A percentile compares a stretch with the other conserved stretches of the same genome.
phyloP scores from a whole-genome alignment of 192 early-diverging fungal genomes.

The Borealophlyctis nickersoniae region DNA sequence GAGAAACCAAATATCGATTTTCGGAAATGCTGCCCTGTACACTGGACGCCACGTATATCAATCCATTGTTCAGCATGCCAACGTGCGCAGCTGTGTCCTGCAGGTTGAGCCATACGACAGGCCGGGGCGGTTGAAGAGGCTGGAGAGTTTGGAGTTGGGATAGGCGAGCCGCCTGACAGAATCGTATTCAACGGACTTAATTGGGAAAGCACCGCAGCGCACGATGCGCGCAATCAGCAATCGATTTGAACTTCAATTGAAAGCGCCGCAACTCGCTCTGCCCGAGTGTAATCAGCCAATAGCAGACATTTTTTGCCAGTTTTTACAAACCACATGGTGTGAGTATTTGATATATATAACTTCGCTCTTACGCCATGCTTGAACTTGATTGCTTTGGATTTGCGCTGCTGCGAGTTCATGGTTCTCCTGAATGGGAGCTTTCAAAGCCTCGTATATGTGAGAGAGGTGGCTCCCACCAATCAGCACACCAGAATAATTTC shows the following conservation, averaged over 20 bases:
- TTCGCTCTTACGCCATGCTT: background rate
- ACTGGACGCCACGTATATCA: no score
- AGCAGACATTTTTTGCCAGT: no score
- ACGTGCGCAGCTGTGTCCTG: no score
- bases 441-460: background rate
- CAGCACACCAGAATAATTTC: background rate
- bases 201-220: background rate
- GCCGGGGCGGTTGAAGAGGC: no score
- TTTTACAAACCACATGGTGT: background rate
- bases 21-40: no score
- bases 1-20: no score
- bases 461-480: background rate
- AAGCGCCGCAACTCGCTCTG: background rate
- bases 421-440: conserved; percentile 1
- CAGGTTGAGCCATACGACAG: no score
- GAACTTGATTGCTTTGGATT: background rate
- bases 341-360: background rate
- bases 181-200: background rate
- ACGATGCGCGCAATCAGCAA: background rate
- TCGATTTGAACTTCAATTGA: background rate
- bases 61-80: no score
- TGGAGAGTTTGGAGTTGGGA: no score
- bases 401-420: background rate
- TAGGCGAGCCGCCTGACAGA: no score
- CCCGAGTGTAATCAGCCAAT: no score